Conservation (phyloP, 2,329 filamentous ascomycete species). For the Juglanconis sp. region DNA sequence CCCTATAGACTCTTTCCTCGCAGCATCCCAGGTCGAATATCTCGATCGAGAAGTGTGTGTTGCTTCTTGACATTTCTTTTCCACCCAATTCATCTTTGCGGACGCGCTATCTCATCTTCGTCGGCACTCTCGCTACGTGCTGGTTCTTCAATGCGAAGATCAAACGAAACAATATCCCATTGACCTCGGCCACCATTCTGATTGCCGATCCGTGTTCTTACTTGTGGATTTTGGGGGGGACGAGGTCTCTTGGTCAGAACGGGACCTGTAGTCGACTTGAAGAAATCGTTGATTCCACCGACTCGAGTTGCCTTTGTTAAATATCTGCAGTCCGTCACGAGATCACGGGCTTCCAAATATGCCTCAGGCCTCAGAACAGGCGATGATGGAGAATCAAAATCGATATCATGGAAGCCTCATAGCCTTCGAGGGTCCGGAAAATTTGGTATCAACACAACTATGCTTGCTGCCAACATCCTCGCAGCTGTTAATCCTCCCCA, state of each 20-base stretch:
- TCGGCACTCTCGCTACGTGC: background rate
- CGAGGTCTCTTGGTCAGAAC: too few species aligned
- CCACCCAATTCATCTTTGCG: background rate
- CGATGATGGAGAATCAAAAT: conserved; percentile 5
- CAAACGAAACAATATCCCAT: too few species aligned
- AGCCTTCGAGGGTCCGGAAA: conserved; percentile 56
- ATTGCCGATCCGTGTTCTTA: too few species aligned
- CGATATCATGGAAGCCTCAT: conserved; percentile 49
- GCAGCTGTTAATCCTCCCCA: conserved; percentile 56
- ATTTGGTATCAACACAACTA: conserved; percentile 56
- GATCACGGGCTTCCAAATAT: background rate
- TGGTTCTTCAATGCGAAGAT: background rate
- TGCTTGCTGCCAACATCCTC: conserved; percentile 56
- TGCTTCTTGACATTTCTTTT: background rate
- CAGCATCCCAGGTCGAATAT: background rate
- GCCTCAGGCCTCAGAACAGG: background rate
- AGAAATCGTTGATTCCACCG: background rate
- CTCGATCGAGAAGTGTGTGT: background rate
- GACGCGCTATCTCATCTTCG: background rate
- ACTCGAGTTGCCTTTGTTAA: background rate
- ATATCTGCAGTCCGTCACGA: background rate
- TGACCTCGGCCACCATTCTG: too few species aligned
- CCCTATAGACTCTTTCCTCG: background rate
- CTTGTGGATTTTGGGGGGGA: too few species aligned
- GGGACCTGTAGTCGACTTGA: too few species aligned